phyloP scores from a whole-genome alignment of 345 rosid genomes.

The Murraya paniculata region DNA sequence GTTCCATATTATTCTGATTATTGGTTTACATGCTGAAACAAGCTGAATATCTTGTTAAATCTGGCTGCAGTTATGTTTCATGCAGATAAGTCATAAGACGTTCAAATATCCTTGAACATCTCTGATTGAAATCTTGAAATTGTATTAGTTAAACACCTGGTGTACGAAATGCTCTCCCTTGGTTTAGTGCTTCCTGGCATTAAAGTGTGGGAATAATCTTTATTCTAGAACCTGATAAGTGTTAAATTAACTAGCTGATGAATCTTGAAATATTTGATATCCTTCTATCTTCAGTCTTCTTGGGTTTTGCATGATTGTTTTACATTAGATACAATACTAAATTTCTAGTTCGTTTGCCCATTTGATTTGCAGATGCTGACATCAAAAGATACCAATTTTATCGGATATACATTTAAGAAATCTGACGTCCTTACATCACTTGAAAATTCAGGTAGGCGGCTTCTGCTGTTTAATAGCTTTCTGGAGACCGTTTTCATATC shows the following conservation, averaged over 20 bases:
- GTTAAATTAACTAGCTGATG: background rate
- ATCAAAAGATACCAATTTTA: slow-evolving; percentile 87
- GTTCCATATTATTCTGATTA: background rate
- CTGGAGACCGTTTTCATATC: background rate
- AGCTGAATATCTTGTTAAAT: background rate
- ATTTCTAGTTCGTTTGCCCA: slow-evolving; percentile 6
- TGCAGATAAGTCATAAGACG: background rate
- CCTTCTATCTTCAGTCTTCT: background rate
- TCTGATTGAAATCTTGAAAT: background rate
- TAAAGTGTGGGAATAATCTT: background rate
- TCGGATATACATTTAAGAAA: slow-evolving; percentile 90
- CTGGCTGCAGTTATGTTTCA: background rate
- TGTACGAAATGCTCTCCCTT: too few species aligned
- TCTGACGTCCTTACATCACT: slow-evolving; percentile 76
- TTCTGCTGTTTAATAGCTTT: slow-evolving; percentile 2
- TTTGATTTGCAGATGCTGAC: slow-evolving; percentile 79
- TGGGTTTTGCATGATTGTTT: slow-evolving; percentile 3
- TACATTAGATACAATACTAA: slow-evolving; percentile 7
- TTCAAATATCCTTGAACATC: background rate
- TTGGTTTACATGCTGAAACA: background rate
- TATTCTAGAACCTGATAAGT: background rate
- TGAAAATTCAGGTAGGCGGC: slow-evolving; percentile 66
- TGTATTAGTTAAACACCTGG: background rate
- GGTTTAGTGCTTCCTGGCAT: background rate
- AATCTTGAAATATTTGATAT: background rate